These are phyloP conservation scores for Colletotrichum camelliae DNA, from an alignment of 2,329 filamentous ascomycete species.

Conservation along the genomic window DNA sequence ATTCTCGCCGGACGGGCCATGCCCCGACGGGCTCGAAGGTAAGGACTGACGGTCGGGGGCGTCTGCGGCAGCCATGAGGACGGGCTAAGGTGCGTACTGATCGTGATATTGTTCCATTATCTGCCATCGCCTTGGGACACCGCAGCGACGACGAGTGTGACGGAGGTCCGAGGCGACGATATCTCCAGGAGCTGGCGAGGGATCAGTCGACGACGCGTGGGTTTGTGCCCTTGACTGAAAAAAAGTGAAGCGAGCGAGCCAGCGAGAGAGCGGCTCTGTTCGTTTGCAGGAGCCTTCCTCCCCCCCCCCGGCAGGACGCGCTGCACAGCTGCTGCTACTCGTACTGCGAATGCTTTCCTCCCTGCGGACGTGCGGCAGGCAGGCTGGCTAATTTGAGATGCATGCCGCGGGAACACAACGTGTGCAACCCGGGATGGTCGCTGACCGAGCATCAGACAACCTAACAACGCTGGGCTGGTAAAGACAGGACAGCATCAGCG, in stretches of 20 bases:
- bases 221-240: not conserved
- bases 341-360: not conserved
- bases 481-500: not conserved
- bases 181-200: not conserved
- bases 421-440: not conserved
- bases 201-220: not conserved
- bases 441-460: not conserved
- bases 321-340: not conserved
- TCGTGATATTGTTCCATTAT: slow-evolving; percentile 18
- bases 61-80: slow-evolving; percentile 6
- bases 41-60: not conserved
- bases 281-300: not conserved
- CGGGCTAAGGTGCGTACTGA: slow-evolving; percentile 7
- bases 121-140: not conserved
- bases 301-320: not conserved
- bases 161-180: not conserved
- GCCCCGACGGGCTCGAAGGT: not conserved
- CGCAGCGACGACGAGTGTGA: not conserved
- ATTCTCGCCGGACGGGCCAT: not conserved
- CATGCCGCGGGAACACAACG: not conserved
- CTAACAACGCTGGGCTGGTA: not conserved
- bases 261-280: not conserved
- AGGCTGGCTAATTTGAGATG: not conserved
- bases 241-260: not conserved
- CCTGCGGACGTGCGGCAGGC: not conserved